A percentile compares a stretch with the other conserved stretches of the same genome.
phyloP scores from a whole-genome alignment of 305 asterid species.

The Fraxinus sp. region DNA sequence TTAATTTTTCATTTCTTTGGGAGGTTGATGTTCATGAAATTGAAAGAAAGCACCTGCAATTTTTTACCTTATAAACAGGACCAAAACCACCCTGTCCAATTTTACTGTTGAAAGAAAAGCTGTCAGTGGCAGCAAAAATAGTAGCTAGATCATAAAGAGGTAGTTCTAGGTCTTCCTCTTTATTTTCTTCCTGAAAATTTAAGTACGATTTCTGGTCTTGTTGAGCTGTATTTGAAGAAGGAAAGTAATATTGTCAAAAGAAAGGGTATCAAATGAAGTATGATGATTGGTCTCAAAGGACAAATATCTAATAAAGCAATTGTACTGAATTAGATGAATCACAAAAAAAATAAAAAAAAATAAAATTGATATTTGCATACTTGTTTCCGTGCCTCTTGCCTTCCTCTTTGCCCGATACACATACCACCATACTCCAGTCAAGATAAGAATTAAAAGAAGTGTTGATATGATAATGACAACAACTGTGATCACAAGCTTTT shows the following conservation, averaged over 20 bases:
- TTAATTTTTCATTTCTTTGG: not conserved
- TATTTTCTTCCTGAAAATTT: not conserved
- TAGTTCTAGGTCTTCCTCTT: constrained; percentile 19
- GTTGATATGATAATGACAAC: not conserved
- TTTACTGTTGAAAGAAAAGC: constrained; percentile 20
- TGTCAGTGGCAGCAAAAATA: constrained; percentile 18
- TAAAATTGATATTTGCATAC: not conserved
- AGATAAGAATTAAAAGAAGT: not conserved
- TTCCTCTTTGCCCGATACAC: not conserved
- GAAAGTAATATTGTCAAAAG: not conserved
- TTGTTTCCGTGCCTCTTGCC: not conserved
- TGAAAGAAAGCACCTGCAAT: not conserved
- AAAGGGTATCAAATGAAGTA: not conserved
- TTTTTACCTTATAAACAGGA: constrained; percentile 28
- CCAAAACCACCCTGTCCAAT: constrained; percentile 35
- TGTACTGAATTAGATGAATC: not conserved
- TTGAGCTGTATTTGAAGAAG: not conserved
- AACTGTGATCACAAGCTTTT: not conserved
- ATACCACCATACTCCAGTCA: not conserved
- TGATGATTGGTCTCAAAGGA: not conserved
- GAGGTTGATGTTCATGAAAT: not conserved
- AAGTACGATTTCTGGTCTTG: not conserved
- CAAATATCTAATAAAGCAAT: not conserved
- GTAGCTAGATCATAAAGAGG: constrained; percentile 14
- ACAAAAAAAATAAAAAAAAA: too few relatives aligned